These are phyloP conservation scores for Piper longum DNA, from an alignment of 164 flowering plant genomes.

Conservation along the genomic window DNA sequence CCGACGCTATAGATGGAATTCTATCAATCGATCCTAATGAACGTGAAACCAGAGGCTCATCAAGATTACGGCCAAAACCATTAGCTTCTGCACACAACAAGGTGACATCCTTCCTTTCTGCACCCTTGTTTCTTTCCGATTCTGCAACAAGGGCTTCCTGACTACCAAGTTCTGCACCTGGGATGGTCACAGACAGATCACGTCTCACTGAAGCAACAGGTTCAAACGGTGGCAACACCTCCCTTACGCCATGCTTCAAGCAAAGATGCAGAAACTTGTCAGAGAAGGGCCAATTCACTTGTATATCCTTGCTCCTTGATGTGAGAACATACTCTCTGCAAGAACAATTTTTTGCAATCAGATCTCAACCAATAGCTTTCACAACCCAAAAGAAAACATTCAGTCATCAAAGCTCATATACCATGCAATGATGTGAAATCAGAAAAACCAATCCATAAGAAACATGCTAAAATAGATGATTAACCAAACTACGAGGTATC, in stretches of 20 bases:
- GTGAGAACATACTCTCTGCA: conserved; percentile 71
- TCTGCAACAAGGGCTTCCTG: background rate
- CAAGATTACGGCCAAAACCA: background rate
- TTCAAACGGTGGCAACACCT: conserved; percentile 75
- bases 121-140: background rate
- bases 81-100: background rate
- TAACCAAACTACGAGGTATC: background rate
- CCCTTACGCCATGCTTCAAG: conserved; percentile 65
- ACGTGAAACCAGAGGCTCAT: conserved; percentile 1
- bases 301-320: conserved; percentile 54
- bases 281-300: conserved; percentile 77
- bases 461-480: background rate
- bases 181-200: conserved; percentile 3
- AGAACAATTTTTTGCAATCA: conserved; percentile 1
- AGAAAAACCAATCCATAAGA: background rate
- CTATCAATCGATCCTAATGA: background rate
- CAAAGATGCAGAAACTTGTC: conserved; percentile 52
- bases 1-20: background rate
- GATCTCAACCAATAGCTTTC: background rate
- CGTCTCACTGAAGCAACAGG: conserved; percentile 28
- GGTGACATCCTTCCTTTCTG: background rate
- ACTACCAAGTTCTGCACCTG: background rate
- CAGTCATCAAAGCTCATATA: background rate
- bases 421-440: background rate
- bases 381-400: background rate